Base-by-base conservation (phyloP, 257 asterid species). In the Cinchona pubescens region DNA sequence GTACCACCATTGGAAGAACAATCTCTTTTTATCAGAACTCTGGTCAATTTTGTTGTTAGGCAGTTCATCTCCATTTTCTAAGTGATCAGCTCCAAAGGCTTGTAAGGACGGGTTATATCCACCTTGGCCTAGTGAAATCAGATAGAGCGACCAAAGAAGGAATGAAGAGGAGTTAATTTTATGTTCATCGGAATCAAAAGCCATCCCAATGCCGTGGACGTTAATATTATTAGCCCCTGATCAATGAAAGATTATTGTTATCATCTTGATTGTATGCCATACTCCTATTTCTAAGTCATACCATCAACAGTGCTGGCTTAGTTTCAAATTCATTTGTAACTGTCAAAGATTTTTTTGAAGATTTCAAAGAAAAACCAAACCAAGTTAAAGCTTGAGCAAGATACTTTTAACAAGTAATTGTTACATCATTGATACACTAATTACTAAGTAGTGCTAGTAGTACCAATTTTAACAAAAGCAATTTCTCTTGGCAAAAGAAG, bases 1-100 rank as follows among this genome's bases (percentile, higher is more conserved):
- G 69, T 95, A 95, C 97, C 97, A 95, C 92, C 97, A 89, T 10
- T 95, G 98, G 82, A 93, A 95, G 49, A 95, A 95, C 69, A 74
- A 25, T 43, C 93, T 88, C 86, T 88, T 95, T 75, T 74, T 80
- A 65, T 76, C 78, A 2, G 89, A 79, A 43, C 42, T 78, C 62
- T 82, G 82, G 4, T 79, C 79, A 27, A 40, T 63, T 7, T 62
- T 79, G 49, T 63, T 77, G 4, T 80, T 72, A 10, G 93, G 90
- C 72, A 89, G 55, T 27, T 85, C 88, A 1, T 83, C 88, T n/a
- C 82, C 89, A 0, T 76, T 38, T 14, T 83, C 93, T 1, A 89
- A 84, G 38, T 95, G 99, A 30, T 92, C 98, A 0, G 96, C 98
- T 15, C 93, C 99, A 19, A 92, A 95, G 3, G 98, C 97, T 82